Evolutionary conservation across 371 early-diverging fungal genomes (phyloP).

Genomic region (Fennellomyces sp.): DNA sequence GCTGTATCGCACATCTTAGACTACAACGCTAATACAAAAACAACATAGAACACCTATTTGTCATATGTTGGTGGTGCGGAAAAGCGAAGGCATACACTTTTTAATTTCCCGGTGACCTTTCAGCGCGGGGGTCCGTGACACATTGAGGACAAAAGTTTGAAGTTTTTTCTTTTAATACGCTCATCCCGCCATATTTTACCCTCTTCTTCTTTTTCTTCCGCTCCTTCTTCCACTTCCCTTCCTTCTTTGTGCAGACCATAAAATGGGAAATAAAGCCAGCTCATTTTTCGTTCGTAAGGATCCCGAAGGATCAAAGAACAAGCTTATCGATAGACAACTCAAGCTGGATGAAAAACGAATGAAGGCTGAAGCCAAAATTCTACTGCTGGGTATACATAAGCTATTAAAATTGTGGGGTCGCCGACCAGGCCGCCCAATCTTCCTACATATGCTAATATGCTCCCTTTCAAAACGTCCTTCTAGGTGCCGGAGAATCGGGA

Average conservation of each 20-base stretch:
- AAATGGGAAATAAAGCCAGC: slow-evolving; percentile 11
- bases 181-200: too few species aligned
- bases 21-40: background rate
- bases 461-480: too few species aligned
- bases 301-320: slow-evolving; percentile 37
- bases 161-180: too few species aligned
- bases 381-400: slow-evolving; percentile 77
- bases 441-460: background rate
- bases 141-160: too few species aligned
- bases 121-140: background rate
- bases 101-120: background rate
- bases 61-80: background rate
- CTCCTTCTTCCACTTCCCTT: background rate
- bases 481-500: slow-evolving; percentile 94
- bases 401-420: too few species aligned
- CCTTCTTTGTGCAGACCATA: background rate
- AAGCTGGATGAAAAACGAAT: slow-evolving; percentile 63
- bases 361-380: slow-evolving; percentile 79
- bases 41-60: slow-evolving; percentile 1
- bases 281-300: slow-evolving; percentile 5
- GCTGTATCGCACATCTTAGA: background rate
- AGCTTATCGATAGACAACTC: slow-evolving; percentile 72
- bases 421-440: too few species aligned
- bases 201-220: too few species aligned
- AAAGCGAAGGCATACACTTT: background rate